Evolutionary conservation across 2,329 filamentous ascomycete species (phyloP).

Genomic region (Ophiocordyceps unilateralis): DNA sequence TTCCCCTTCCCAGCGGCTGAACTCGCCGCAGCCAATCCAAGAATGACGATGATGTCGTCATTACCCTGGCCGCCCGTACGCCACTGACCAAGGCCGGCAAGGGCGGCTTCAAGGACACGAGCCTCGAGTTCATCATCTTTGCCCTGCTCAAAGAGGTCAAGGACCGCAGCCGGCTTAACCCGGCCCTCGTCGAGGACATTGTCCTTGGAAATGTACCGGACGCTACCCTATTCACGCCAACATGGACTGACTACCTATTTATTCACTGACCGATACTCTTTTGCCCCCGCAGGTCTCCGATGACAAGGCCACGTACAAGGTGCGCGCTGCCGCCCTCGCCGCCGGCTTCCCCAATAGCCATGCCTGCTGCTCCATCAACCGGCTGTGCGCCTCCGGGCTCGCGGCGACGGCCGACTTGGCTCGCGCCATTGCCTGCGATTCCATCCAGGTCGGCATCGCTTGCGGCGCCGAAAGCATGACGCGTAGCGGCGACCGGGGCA

Average conservation of each 20-base stretch:
- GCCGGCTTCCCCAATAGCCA: slow-evolving; percentile 90
- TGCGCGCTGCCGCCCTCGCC: slow-evolving; percentile 72
- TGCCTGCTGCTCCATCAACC: slow-evolving; percentile 67
- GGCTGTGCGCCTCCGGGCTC: slow-evolving; percentile 93
- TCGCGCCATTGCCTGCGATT: slow-evolving; percentile 62
- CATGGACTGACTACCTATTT: not conserved
- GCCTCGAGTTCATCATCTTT: slow-evolving; percentile 72
- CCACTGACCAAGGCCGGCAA: slow-evolving; percentile 78
- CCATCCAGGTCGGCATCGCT: slow-evolving; percentile 76
- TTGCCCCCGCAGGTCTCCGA: slow-evolving; percentile 49
- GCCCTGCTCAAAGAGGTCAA: slow-evolving; percentile 63
- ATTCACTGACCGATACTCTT: too few relatives aligned
- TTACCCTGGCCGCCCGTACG: slow-evolving; percentile 80
- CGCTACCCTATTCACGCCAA: not conserved
- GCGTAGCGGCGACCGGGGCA: slow-evolving; percentile 49
- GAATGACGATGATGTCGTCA: slow-evolving; percentile 91
- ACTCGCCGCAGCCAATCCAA: slow-evolving; percentile 56
- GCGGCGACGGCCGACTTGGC: slow-evolving; percentile 93
- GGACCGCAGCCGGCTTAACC: slow-evolving; percentile 59
- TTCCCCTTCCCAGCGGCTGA: not conserved
- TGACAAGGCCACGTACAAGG: slow-evolving; percentile 73
- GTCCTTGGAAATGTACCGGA: slow-evolving; percentile 66
- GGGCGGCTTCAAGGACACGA: slow-evolving; percentile 89
- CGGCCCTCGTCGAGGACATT: slow-evolving; percentile 72
- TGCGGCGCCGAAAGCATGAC: slow-evolving; percentile 85